Base-by-base conservation (phyloP, 768 basidiomycete genomes). In the Mycena indigotica region DNA sequence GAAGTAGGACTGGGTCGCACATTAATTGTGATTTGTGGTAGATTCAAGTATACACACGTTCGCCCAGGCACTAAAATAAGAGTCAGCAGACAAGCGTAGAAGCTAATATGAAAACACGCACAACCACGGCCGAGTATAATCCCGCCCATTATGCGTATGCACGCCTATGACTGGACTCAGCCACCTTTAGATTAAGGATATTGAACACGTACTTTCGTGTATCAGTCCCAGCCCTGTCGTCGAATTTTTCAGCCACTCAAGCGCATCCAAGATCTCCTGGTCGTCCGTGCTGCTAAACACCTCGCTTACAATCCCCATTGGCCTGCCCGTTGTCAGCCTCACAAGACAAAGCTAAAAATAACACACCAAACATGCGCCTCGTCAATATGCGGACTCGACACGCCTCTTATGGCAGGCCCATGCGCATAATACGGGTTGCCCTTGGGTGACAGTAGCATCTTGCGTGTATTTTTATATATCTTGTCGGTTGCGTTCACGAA, bases 71-170 rank as follows among this genome's bases (percentile, higher is more conserved):
- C 61, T 62, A 2, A 4, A 1, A 25, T 12, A 15, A 35, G 5
- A 15, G 32, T 52, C 28, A 13, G 24, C 17, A 38, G 2, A 15
- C 41, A 10, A 4, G 40, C 10, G 15, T 12, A 28, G 41, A 8
- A 23, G 41, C 6, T 8, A 44, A 44, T 25, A 2, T 44, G 24
- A 28, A 3, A 2, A 2, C 2, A 51, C 60, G 52, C 45, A 62
- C 61, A 62, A 62, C 61, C 61, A 62, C 1, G 61, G 53, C 3
- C 61, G 61, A 4, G 61, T 62, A 45, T 62, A 62, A 6, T 57
- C 10, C 13, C 1, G 16, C 32, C 28, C 55, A 13, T 50, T 62
- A 56, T n/a, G 61, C 57, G 25, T 62, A 54, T 21, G 57, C 53
- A 26, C 56, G 56, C 56, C 29, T 3, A 13, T 13, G 28, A 13